Evolutionary conservation across 139 green algal species (phyloP).

Genomic region (Chlorella ohadii): DNA sequence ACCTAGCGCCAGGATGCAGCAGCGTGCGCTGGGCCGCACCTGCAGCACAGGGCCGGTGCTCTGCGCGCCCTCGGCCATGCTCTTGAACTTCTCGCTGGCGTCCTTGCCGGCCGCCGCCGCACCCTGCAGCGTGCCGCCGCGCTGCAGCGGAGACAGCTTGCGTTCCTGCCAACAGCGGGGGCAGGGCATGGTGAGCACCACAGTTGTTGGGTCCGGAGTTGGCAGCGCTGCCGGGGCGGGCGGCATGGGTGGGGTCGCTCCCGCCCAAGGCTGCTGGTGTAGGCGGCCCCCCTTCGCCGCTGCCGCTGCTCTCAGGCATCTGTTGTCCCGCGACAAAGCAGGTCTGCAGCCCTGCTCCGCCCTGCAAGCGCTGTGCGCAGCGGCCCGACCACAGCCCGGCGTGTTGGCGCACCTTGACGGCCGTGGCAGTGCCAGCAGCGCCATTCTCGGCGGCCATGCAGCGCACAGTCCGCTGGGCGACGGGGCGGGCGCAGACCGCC

Average conservation of each 20-base stretch:
- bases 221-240: not conserved
- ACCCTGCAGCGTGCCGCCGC: conserved; percentile 76
- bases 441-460: conserved; percentile 24
- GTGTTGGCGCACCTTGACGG: too few species aligned
- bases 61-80: conserved; percentile 37
- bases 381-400: too few species aligned
- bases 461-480: too few species aligned
- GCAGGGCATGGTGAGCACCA: not conserved
- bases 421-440: conserved; percentile 14
- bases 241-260: not conserved
- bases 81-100: conserved; percentile 62
- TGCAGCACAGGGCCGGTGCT: conserved; percentile 28
- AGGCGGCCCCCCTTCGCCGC: not conserved
- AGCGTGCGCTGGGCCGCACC: not conserved
- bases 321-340: too few species aligned
- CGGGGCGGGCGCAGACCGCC: too few species aligned
- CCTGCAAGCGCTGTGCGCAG: too few species aligned
- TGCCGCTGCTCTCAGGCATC: not conserved
- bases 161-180: conserved; percentile 46
- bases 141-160: conserved; percentile 69
- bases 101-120: conserved; percentile 77
- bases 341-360: too few species aligned
- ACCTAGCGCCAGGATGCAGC: too few species aligned
- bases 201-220: not conserved
- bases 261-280: not conserved